Percentiles rank a stretch among this genome's conserved stretches.
These are phyloP conservation scores for Daedaleopsis nitida DNA, from an alignment of 768 basidiomycete species.

Conservation along the genomic window DNA sequence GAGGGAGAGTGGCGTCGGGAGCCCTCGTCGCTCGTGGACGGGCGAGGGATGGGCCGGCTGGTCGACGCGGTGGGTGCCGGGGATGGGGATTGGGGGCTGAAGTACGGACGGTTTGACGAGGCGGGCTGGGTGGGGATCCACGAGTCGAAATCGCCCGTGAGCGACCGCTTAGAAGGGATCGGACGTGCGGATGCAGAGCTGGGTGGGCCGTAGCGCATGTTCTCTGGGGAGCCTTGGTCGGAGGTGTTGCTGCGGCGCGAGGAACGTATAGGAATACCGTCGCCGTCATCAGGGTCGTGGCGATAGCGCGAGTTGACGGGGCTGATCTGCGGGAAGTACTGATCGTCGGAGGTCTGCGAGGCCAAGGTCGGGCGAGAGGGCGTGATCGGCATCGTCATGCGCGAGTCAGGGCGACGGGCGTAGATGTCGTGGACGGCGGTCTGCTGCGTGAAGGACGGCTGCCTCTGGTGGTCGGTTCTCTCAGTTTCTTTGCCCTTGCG, in stretches of 20 bases:
- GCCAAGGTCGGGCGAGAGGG: conserved; percentile 8
- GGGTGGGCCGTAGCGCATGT: conserved; percentile 4
- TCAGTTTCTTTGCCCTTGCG: conserved; percentile 20
- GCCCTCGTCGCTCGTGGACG: conserved; percentile 10
- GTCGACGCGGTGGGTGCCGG: background rate
- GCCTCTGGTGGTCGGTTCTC: conserved; percentile 5
- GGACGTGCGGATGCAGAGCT: conserved; percentile 11
- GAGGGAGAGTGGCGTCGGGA: conserved; percentile 14
- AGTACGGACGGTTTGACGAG: background rate
- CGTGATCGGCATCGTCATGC: conserved; percentile 13
- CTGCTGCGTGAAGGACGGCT: background rate
- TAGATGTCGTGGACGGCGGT: conserved; percentile 6
- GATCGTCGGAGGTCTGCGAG: conserved; percentile 10
- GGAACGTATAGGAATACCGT: conserved; percentile 18
- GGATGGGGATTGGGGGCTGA: conserved; percentile 13
- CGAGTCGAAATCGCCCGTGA: conserved; percentile 7
- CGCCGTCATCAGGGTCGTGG: conserved; percentile 9
- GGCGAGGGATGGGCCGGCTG: conserved; percentile 16
- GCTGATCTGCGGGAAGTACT: conserved; percentile 14
- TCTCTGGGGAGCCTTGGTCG: conserved; percentile 22
- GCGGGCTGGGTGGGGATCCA: conserved; percentile 8
- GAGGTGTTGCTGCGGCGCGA: conserved; percentile 14
- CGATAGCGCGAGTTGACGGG: conserved; percentile 2
- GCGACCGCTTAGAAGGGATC: conserved; percentile 17
- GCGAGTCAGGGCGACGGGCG: conserved; percentile 14